Evolutionary conservation across 2,329 filamentous ascomycete species (phyloP).

Genomic region (Exophiala aquamarina): DNA sequence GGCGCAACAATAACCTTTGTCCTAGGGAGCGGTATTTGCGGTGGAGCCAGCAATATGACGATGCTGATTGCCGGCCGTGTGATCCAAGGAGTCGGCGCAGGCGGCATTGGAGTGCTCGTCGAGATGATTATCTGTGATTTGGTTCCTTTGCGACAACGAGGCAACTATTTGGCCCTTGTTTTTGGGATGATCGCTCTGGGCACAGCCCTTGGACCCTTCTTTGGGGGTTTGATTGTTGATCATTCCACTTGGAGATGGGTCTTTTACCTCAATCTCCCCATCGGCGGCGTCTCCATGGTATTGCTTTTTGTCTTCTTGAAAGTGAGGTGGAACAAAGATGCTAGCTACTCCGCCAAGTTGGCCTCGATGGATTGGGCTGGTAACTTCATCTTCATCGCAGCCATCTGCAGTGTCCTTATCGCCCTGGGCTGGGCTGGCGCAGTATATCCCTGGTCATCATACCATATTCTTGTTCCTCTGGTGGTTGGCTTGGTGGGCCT

Average conservation of each 20-base stretch:
- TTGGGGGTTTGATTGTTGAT: slow-evolving; percentile 44
- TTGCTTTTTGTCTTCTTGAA: slow-evolving; percentile 35
- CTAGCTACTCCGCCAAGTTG: slow-evolving; percentile 32
- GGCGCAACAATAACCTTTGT: slow-evolving; percentile 48
- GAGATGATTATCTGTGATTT: slow-evolving; percentile 54
- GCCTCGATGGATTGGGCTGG: slow-evolving; percentile 44
- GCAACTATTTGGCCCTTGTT: slow-evolving; percentile 34
- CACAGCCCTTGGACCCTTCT: slow-evolving; percentile 31
- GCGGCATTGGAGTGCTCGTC: slow-evolving; percentile 45
- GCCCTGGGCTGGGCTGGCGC: slow-evolving; percentile 45
- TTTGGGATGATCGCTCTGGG: slow-evolving; percentile 32
- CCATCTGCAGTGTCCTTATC: slow-evolving; percentile 40
- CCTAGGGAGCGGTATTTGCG: slow-evolving; percentile 55
- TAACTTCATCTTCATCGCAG: slow-evolving; percentile 38
- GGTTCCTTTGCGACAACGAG: slow-evolving; percentile 34
- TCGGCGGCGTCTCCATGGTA: slow-evolving; percentile 24
- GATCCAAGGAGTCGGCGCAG: slow-evolving; percentile 55
- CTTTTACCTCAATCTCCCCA: slow-evolving; percentile 49
- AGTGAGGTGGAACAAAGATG: slow-evolving; percentile 23
- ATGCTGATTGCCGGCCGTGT: slow-evolving; percentile 57
- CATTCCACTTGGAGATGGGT: slow-evolving; percentile 23
- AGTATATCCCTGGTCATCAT: slow-evolving; percentile 39
- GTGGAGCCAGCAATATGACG: slow-evolving; percentile 43
- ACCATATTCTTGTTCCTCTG: slow-evolving; percentile 41
- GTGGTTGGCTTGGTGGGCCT: slow-evolving; percentile 35